These are phyloP conservation scores for Trichophyton simii DNA, from an alignment of 2,329 filamentous ascomycete species.

Conservation along the genomic window DNA sequence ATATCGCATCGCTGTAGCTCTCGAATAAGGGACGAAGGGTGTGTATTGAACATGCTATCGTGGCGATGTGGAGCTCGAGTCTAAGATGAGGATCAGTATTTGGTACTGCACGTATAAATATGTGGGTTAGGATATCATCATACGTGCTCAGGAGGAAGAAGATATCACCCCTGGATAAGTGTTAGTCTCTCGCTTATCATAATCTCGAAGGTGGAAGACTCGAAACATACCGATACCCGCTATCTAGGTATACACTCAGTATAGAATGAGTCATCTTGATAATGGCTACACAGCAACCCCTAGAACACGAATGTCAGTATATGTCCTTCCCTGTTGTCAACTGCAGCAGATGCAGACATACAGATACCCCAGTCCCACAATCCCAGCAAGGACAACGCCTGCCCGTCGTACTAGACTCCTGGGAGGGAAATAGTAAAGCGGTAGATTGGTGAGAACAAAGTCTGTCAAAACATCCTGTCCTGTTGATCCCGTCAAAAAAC, in stretches of 20 bases:
- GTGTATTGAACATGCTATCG: conserved; percentile 31
- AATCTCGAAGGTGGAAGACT: neutral
- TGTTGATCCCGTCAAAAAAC: neutral
- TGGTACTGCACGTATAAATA: neutral
- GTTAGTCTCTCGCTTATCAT: conserved; percentile 1
- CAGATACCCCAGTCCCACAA: conserved; percentile 35
- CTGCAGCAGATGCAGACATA: conserved; percentile 14
- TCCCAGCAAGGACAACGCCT: conserved; percentile 29
- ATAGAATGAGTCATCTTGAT: conserved; percentile 31
- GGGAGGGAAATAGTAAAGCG: conserved; percentile 4
- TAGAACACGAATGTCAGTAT: conserved; percentile 12
- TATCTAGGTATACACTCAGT: conserved; percentile 19
- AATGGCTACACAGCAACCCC: conserved; percentile 31
- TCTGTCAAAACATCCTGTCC: conserved; percentile 1
- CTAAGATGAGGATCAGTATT: conserved; percentile 15
- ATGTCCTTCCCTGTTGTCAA: neutral
- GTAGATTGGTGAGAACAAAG: neutral
- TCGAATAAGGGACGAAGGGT: conserved; percentile 29
- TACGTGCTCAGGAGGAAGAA: conserved; percentile 17
- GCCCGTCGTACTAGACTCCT: conserved; percentile 18
- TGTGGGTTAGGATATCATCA: conserved; percentile 5
- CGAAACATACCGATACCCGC: conserved; percentile 25
- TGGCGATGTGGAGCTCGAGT: conserved; percentile 31
- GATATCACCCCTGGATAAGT: conserved; percentile 7
- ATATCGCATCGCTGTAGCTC: neutral